Evolutionary conservation across 352 stramenopile genomes (phyloP), one percentile per base, ranked within the genome.

Genomic region (Phytophthora niederhauseri): DNA sequence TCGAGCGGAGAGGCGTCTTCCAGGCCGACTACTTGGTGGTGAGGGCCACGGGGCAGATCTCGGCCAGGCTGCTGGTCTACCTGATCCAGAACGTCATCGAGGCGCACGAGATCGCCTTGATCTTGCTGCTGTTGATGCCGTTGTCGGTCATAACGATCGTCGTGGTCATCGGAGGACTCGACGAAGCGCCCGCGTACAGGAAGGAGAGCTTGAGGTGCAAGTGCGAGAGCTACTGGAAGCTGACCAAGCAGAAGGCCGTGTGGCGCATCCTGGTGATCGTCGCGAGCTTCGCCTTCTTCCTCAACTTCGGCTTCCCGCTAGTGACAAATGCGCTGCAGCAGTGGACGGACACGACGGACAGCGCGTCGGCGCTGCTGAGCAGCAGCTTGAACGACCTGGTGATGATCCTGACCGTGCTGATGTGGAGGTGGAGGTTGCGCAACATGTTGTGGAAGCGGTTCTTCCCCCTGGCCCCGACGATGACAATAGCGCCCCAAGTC

Each of bases 171-270:
- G 22, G 11, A 26, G 46, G 41, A 19, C 60, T 77, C 9, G 60
- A 76, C 3, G 72, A 80, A 15, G 17, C 59, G 0, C 51, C 57
- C 2, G 72, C 57, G 0, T 61, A 72, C 41, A 31, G 26, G 6
- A 77, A 75, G 20, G 64, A 80, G 53, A 72, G 64, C 22, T 41
- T 80, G 22, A 26, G 56, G 6, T 82, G 72, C 64, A 78, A 87
- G 62, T 72, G 64, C 48, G 79, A 87, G 54, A 82, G 73, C 26
- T 86, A 84, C 56, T 86, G 78, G 80, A 84, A 84, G 63, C 68
- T 88, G 43, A 75, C 80, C 34, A 78, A 84, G 59, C 78, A 86
- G 59, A 85, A 83, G 51, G 80, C 74, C 1, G 74, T 88, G 14
- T 86, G 80, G 77, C 58, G 67, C 50, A 81, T 80, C 26, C 45